These are phyloP conservation scores for Limnanthes douglasii DNA, from an alignment of 345 rosid species.

Conservation along the genomic window DNA sequence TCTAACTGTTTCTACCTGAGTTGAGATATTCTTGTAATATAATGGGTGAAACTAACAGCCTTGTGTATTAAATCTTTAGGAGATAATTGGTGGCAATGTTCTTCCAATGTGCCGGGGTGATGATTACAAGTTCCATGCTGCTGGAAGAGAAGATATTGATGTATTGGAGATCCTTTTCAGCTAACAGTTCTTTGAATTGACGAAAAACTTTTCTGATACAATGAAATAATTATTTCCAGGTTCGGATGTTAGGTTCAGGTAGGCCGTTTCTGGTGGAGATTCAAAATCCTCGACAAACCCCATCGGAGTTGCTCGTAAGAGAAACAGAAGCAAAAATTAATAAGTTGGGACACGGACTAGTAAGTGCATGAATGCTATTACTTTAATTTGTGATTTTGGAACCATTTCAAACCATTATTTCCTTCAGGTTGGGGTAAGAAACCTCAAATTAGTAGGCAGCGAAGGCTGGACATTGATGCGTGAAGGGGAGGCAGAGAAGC, in stretches of 20 bases:
- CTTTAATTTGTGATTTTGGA: background rate
- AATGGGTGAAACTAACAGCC: slow-evolving; percentile 6
- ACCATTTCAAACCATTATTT: slow-evolving; percentile 5
- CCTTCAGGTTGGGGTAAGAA: slow-evolving; percentile 59
- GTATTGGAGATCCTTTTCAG: slow-evolving; percentile 19
- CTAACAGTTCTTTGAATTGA: slow-evolving; percentile 4
- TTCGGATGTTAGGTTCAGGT: slow-evolving; percentile 98
- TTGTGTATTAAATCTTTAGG: slow-evolving; percentile 23
- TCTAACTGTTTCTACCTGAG: background rate
- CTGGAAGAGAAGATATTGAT: slow-evolving; percentile 99
- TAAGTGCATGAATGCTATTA: slow-evolving; percentile 15
- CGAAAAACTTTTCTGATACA: slow-evolving; percentile 9
- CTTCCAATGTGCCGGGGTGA: slow-evolving; percentile 72
- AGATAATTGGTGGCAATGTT: slow-evolving; percentile 64
- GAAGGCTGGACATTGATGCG: slow-evolving; percentile 84
- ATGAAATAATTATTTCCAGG: slow-evolving; percentile 30
- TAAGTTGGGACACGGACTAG: slow-evolving; percentile 42
- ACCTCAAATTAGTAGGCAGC: slow-evolving; percentile 47
- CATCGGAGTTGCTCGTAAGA: slow-evolving; percentile 36
- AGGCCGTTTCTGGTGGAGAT: slow-evolving; percentile 92
- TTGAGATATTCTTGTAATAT: slow-evolving; percentile 3
- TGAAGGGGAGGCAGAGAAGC: slow-evolving; percentile 97
- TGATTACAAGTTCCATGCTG: slow-evolving; percentile 89
- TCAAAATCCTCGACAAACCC: slow-evolving; percentile 68
- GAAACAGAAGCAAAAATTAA: slow-evolving; percentile 63